These are phyloP conservation scores for Zangia roseola DNA, from an alignment of 768 basidiomycete genomes.

Conservation along the genomic window DNA sequence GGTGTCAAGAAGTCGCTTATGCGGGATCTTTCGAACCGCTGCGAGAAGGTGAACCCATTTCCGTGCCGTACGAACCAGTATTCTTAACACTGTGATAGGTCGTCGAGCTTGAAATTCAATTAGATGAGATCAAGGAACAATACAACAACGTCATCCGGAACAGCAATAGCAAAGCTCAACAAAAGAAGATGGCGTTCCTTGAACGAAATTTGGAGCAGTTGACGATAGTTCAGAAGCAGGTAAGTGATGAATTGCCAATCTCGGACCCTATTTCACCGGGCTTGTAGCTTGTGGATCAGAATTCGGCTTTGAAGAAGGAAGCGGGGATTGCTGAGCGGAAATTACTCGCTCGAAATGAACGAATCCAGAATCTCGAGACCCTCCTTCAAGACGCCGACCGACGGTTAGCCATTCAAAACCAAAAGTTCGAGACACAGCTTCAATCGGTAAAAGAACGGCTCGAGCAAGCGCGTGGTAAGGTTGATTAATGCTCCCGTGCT, in stretches of 20 bases:
- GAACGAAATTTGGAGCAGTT: slow-evolving; percentile 96
- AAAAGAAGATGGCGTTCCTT: slow-evolving; percentile 99
- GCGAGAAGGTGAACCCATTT: slow-evolving; percentile 78
- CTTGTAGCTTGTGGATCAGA: slow-evolving; percentile 93
- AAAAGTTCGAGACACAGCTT: slow-evolving; percentile 92
- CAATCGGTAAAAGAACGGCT: slow-evolving; percentile 90
- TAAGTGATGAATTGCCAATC: slow-evolving; percentile 30
- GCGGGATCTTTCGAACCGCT: slow-evolving; percentile 98
- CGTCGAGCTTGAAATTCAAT: slow-evolving; percentile 96
- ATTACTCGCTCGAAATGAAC: slow-evolving; percentile 92
- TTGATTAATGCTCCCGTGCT: slow-evolving; percentile 10
- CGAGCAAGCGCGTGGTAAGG: slow-evolving; percentile 87
- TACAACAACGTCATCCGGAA: slow-evolving; percentile 98
- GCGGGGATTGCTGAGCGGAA: slow-evolving; percentile 96
- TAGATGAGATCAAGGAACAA: slow-evolving; percentile 98
- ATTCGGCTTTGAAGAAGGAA: slow-evolving; percentile 95
- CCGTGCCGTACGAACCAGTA: slow-evolving; percentile 10
- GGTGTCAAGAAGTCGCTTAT: slow-evolving; percentile 98
- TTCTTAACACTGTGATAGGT: slow-evolving; percentile 54
- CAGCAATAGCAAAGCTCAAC: slow-evolving; percentile 97
- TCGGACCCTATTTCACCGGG: slow-evolving; percentile 8
- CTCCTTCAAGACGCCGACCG: slow-evolving; percentile 93
- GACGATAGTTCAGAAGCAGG: slow-evolving; percentile 96
- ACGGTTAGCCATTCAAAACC: slow-evolving; percentile 86
- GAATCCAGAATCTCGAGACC: slow-evolving; percentile 94